Evolutionary conservation across 2,329 filamentous ascomycete species (phyloP), one percentile per base, ranked within the genome.

Genomic region (Botryosphaeria dothidea): DNA sequence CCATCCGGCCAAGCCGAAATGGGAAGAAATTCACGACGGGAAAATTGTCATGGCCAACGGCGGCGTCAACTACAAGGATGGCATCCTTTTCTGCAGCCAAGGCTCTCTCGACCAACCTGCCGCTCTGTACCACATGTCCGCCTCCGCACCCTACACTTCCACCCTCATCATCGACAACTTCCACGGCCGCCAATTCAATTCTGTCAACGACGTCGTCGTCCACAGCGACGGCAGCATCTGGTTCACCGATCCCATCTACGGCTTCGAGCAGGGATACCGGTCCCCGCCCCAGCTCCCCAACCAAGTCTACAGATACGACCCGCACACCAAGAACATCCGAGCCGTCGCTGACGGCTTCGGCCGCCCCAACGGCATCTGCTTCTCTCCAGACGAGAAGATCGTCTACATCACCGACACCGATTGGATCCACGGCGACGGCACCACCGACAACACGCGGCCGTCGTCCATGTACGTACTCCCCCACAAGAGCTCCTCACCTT

Each of bases 201-300:
- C 73, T 4, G 69, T 77, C 52, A 76, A 81, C 64, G 79, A 82
- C 48, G 68, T 80, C 1, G 71, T 74, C 27, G 71, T 80, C 8
- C 75, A 80, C 58, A 70, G 70, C 0, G 73, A 77, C 5, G 78
- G 78, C 45, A 75, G 77, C 19, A 76, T 83, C 62, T 83, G 80
- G 78, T 83, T 83, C 70, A 82, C 81, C 1, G 81, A 83, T 66
- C 77, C 79, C 6, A 65, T 71, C 29, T 73, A 71, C 31, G 71
- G 69, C 21, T 69, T 54, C 29, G 67, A 71, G 21, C 69, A 72
- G 45, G 68, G 67, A 15, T 70, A 70, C 31, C 69, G 70, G 21
- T 71, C 74, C 1, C 54, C 27, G 3, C 71, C 72, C 4, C 56
- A 69, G 46, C 65, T 74, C 1, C 71, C 70, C 0, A 70, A 69